Evolutionary conservation across 352 stramenopile species (phyloP).

Genomic region (Phytophthora syringae): DNA sequence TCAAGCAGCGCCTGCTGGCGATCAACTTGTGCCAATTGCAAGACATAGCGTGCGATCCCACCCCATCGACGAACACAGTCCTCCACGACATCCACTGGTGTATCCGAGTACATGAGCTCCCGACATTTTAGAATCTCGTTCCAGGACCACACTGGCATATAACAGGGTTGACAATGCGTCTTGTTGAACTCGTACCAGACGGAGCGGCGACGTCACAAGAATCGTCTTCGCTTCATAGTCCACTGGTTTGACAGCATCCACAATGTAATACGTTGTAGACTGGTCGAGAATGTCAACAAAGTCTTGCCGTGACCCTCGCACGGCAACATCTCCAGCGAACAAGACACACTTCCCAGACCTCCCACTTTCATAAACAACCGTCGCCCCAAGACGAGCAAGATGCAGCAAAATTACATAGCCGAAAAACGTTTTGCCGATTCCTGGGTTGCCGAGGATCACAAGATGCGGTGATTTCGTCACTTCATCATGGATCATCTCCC

Average conservation of each 20-base stretch:
- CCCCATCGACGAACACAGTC: too few species aligned
- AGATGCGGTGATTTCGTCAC: conserved; percentile 34
- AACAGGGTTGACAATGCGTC: too few species aligned
- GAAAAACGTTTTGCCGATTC: conserved; percentile 39
- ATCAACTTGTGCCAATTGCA: conserved; percentile 1
- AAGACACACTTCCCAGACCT: conserved; percentile 1
- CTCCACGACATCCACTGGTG: too few species aligned
- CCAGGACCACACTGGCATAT: too few species aligned
- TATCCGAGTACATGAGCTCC: too few species aligned
- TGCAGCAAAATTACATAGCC: conserved; percentile 35
- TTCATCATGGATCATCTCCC: conserved; percentile 18
- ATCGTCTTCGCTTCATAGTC: too few species aligned
- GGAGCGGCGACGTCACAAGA: too few species aligned
- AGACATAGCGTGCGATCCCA: conserved; percentile 4
- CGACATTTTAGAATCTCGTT: too few species aligned
- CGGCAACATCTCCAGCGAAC: conserved; percentile 3
- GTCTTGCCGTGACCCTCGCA: conserved; percentile 29
- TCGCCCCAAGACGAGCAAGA: conserved; percentile 26
- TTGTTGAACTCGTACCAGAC: conserved; percentile 38
- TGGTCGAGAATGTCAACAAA: conserved; percentile 35
- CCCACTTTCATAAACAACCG: conserved; percentile 34
- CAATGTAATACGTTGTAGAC: conserved; percentile 33
- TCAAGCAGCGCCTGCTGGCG: conserved; percentile 1
- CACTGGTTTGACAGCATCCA: conserved; percentile 35
- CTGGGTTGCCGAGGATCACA: conserved; percentile 41